Evolutionary conservation across 2,329 filamentous ascomycete species (phyloP).

Genomic region (Trichothecium sympodiale): DNA sequence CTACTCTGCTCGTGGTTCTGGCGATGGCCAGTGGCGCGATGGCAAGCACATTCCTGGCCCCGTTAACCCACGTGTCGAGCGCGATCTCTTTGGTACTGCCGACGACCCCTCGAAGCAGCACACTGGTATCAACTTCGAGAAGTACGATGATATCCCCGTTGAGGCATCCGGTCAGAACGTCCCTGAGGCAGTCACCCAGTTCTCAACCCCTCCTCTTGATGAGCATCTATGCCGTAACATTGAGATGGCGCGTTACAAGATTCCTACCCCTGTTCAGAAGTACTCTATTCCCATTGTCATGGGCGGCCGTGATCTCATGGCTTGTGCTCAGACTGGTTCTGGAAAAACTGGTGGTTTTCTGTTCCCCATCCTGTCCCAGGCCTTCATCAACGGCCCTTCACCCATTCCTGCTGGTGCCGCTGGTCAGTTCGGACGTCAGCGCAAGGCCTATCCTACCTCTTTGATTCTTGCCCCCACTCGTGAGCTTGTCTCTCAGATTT

Average conservation of each 20-base stretch:
- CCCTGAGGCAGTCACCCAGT: conserved; percentile 79
- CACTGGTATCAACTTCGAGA: conserved; percentile 99
- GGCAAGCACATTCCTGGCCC: conserved; percentile 93
- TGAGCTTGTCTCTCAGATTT: conserved; percentile 98
- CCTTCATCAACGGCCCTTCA: conserved; percentile 81
- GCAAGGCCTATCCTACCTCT: conserved; percentile 95
- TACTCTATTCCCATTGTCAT: conserved; percentile 99
- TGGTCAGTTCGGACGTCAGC: conserved; percentile 78
- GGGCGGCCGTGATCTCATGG: conserved; percentile 96
- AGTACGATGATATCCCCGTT: conserved; percentile 98
- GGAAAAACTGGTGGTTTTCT: conserved; percentile 99
- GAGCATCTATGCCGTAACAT: conserved; percentile 92
- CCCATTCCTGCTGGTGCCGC: conserved; percentile 49
- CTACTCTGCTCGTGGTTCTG: conserved; percentile 63
- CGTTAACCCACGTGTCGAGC: conserved; percentile 79
- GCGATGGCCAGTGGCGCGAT: conserved; percentile 92
- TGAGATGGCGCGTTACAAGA: conserved; percentile 84
- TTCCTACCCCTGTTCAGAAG: conserved; percentile 95
- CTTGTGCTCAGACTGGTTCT: conserved; percentile 98
- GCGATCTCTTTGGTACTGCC: conserved; percentile 82
- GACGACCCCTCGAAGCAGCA: conserved; percentile 94
- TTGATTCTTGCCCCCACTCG: conserved; percentile 93
- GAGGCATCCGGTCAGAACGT: conserved; percentile 92
- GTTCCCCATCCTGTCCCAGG: conserved; percentile 97
- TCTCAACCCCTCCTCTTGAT: conserved; percentile 91